Base-by-base conservation (phyloP, 177 flowering plant genomes). In the Telopea speciosissima region DNA sequence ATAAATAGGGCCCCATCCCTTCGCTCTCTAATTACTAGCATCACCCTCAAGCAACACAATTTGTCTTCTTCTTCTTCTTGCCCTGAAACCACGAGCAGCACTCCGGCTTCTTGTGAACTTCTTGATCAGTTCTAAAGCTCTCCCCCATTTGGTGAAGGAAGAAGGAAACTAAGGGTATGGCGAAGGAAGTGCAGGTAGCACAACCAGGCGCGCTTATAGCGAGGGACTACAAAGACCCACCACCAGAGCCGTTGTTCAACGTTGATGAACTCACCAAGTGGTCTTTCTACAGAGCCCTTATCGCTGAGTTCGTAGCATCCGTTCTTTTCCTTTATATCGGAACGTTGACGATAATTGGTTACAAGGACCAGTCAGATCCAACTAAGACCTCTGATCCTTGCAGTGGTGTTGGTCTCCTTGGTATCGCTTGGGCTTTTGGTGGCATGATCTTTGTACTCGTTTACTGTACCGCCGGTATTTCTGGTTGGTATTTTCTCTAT, bases 381-480 rank as follows among this genome's bases (percentile, higher is more conserved):
- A 28, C 31, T 28, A 28, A 28, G 31, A 65, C 36, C 19, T 16
- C 19, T 59, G 81, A 69, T 36, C 28, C 66, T 3, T 88, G 91
- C 60, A 79, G 63, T 58, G 90, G 91, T 28, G 91, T 88, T 24
- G 91, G 91, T 42, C 76, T 86, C 28, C 86, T 88, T 33, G 92
- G 92, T 19, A 86, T 88, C 75, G 92, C 92, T 23, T 88, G 92
- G 92, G 86, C 92, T 71, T 86, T 88, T 31, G 91, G 91, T 45
- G 91, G 91, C 77, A 86, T 88, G 91, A 88, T 88, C 79, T 88
- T 88, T 72, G 54, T 88, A 70, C 91, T 87, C 11, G 91, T 87
- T 68, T 87, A 86, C 89, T 87, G 91, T 84, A 86, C 91, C 70
- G 91, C 91, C 74, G 91, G 91, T 64, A 88, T 88, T 79, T 86